phyloP scores from a whole-genome alignment of 176 grass and related monocot species.

The Bolboschoenus planiculmis region DNA sequence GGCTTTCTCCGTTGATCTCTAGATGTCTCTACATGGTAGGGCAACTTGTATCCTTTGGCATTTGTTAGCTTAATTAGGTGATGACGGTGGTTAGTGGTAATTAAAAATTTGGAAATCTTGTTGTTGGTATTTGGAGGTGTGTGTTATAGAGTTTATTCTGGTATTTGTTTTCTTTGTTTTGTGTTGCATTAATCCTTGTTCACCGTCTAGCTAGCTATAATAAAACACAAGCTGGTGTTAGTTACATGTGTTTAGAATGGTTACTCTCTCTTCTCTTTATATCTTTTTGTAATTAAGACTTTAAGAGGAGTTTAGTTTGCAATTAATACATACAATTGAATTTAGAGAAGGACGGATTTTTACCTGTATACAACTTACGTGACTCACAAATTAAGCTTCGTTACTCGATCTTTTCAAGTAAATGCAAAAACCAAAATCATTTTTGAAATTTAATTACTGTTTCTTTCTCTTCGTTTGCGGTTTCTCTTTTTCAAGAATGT shows the following conservation, averaged over 20 bases:
- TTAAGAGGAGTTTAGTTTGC: neutral
- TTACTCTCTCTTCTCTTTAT: neutral
- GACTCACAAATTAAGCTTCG: neutral
- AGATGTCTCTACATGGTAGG: slow-evolving; percentile 45
- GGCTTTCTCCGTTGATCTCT: neutral
- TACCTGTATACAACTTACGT: neutral
- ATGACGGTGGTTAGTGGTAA: neutral
- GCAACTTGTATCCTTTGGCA: slow-evolving; percentile 90
- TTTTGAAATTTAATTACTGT: neutral
- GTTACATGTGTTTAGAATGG: neutral
- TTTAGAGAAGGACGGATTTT: neutral
- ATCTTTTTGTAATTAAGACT: neutral
- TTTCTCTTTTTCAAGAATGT: neutral
- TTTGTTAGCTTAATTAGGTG: slow-evolving; percentile 19
- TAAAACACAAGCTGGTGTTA: neutral
- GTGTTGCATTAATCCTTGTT: neutral
- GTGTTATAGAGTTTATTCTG: neutral
- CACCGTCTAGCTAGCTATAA: neutral
- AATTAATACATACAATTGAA: neutral
- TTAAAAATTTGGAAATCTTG: neutral
- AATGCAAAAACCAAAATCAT: neutral
- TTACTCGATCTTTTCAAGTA: neutral
- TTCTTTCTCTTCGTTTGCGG: neutral
- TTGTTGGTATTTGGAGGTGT: neutral
- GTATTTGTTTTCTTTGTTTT: neutral